A percentile compares a stretch with the other conserved stretches of the same genome.
Evolutionary conservation across 176 grass and related monocot genomes (phyloP).

Genomic region (Ampelocalamus luodianensis): DNA sequence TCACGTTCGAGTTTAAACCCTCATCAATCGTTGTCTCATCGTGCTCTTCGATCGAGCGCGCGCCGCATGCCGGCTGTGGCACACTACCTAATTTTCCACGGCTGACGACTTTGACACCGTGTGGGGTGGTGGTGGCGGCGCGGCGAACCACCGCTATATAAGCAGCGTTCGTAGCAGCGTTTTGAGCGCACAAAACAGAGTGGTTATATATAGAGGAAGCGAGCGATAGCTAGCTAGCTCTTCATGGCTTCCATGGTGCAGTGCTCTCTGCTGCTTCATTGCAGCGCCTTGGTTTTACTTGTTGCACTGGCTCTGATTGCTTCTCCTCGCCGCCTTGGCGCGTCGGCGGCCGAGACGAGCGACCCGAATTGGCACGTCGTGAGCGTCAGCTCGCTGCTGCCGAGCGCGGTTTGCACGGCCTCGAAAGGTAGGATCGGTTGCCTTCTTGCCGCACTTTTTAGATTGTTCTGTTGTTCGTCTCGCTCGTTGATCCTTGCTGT

Average conservation of each 20-base stretch:
- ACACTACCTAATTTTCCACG: constrained; percentile 33
- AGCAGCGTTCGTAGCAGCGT: not conserved
- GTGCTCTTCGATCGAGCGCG: not conserved
- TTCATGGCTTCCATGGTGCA: constrained; percentile 45
- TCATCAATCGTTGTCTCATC: not conserved
- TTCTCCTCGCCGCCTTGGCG: constrained; percentile 3
- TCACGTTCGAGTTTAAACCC: not conserved
- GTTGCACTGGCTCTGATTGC: not conserved
- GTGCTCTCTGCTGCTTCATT: not conserved
- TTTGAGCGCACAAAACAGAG: not conserved
- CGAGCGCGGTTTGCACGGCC: constrained; percentile 41
- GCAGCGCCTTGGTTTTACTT: not conserved
- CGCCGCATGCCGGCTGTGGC: constrained; percentile 12
- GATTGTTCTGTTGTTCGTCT: not conserved
- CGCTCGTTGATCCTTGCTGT: not conserved
- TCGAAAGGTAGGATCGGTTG: constrained; percentile 40
- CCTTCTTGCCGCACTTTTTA: not conserved
- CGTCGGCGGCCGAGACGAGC: not conserved
- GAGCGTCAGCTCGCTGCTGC: constrained; percentile 49
- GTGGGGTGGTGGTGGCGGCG: not conserved
- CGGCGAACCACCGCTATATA: constrained; percentile 12
- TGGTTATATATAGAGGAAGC: not conserved
- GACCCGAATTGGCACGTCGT: constrained; percentile 48
- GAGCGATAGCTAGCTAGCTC: not conserved
- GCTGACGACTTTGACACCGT: not conserved